phyloP scores from a whole-genome alignment of 805 yeast genomes.

The Lipomyces starkeyi region DNA sequence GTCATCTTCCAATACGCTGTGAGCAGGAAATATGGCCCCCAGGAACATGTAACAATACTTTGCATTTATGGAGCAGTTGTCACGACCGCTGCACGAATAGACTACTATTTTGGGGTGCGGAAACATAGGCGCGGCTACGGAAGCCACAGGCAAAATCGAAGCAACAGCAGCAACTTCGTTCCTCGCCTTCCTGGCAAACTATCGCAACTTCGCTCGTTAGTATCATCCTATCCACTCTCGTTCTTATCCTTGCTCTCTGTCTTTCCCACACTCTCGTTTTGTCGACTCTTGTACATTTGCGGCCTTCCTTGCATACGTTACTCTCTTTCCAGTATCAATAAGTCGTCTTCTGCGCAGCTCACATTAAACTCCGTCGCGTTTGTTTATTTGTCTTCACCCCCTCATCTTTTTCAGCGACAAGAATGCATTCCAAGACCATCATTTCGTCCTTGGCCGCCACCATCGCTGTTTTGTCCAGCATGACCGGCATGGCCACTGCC shows the following conservation, averaged over 20 bases:
- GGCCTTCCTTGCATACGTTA: background rate
- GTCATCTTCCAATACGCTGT: no score
- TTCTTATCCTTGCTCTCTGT: conserved; percentile 1
- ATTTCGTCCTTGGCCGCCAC: conserved; percentile 50
- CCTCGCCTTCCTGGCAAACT: background rate
- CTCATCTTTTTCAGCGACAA: background rate
- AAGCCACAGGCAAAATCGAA: background rate
- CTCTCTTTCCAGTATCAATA: background rate
- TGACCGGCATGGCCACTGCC: conserved; percentile 47
- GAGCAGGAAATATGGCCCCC: no score
- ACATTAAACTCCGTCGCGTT: background rate
- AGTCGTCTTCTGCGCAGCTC: background rate
- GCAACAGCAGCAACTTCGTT: background rate
- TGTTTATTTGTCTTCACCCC: background rate
- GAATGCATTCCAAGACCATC: conserved; percentile 27
- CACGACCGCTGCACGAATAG: background rate
- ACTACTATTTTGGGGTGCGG: background rate
- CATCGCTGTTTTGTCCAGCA: conserved; percentile 48
- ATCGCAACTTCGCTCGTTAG: background rate
- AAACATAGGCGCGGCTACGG: no score
- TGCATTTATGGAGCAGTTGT: conserved; percentile 9
- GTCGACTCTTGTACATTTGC: background rate
- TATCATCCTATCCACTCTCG: background rate
- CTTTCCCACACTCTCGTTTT: background rate
- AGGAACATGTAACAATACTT: no score